Conservation (phyloP, 768 basidiomycete species). For the Tephrocybe rancida region DNA sequence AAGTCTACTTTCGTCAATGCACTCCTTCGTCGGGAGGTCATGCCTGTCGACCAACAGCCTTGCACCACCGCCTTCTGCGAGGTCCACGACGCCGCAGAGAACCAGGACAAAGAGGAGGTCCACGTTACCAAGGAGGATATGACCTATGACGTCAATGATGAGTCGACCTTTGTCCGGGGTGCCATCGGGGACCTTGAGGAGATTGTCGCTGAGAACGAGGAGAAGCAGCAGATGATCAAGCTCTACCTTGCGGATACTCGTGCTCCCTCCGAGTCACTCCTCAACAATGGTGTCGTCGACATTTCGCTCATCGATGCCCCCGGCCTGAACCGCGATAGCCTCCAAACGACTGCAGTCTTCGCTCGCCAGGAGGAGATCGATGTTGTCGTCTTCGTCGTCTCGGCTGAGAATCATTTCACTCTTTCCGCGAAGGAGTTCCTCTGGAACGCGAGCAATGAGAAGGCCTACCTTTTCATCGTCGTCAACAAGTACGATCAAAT, state of each 20-base stretch:
- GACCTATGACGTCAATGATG: slow-evolving; percentile 70
- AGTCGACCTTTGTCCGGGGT: slow-evolving; percentile 74
- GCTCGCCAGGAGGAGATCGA: slow-evolving; percentile 98
- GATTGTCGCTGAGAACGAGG: slow-evolving; percentile 77
- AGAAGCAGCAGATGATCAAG: slow-evolving; percentile 76
- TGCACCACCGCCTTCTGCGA: slow-evolving; percentile 98
- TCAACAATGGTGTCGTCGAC: slow-evolving; percentile 95
- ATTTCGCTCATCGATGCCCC: slow-evolving; percentile 99
- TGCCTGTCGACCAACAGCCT: slow-evolving; percentile 98
- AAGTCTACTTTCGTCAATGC: slow-evolving; percentile 99
- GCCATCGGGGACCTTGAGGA: slow-evolving; percentile 73
- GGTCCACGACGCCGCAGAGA: slow-evolving; percentile 88
- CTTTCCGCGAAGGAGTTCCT: slow-evolving; percentile 95
- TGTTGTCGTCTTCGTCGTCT: slow-evolving; percentile 97
- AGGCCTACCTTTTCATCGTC: slow-evolving; percentile 97
- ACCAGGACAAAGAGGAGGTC: slow-evolving; percentile 79
- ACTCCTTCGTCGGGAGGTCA: slow-evolving; percentile 83
- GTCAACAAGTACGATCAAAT: slow-evolving; percentile 98
- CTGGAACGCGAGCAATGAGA: slow-evolving; percentile 90
- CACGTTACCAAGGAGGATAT: slow-evolving; percentile 75
- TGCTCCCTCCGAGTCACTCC: slow-evolving; percentile 76
- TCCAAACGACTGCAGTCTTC: slow-evolving; percentile 95
- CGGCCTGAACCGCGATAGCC: slow-evolving; percentile 92
- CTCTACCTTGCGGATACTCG: slow-evolving; percentile 87
- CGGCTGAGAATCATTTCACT: slow-evolving; percentile 98